Base-by-base conservation (phyloP, 495 filamentous ascomycete species). In the Glonium stellatum region DNA sequence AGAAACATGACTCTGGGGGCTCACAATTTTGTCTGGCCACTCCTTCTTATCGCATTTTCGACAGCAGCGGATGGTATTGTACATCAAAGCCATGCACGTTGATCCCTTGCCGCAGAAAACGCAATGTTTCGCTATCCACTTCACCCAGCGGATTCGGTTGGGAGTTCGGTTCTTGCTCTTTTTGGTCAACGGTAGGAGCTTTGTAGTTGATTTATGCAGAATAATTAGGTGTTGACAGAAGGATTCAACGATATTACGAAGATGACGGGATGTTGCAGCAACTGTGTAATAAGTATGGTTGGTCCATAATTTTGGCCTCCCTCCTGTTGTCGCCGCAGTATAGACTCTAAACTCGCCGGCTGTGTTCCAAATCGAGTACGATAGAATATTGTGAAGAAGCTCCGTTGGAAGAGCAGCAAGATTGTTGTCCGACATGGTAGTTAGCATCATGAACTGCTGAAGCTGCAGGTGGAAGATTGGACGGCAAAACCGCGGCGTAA, bases 371-470 rank as follows among this genome's bases (percentile, higher is more conserved):
- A 51, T 27, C 9, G 48, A 51, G 15, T 51, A 51, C 18, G 48
- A 51, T 15, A 51, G 48, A 31, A 51, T 51, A 9, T 51, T 23
- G 19, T 51, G 48, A 15, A 51, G 48, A 23, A 51, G 48, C 15
- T 51, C 48, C 11, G 25, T 51, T 51, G 48, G 48, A 25, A 51
- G 48, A 15, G 48, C 5, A 27, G 48, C 48, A 23, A 51, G 48
- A 51, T 25, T 25, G 15, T 12, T 21, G 1, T 51, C 23, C 6
- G 48, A 18, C 48, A 51, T 51, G 18, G 39, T 11, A 11, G 39
- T 44, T 18, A 11, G 18, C 4, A 44, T 11, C 12, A 44, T 44
- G 39, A 15, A 44, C 1, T 11, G 39, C 12, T 44, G 39, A 11
- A 18, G 13, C 18, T 44, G 39, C 39, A 18, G 39, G 4, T 44